Evolutionary conservation across 495 filamentous ascomycete genomes (phyloP).

Genomic region (Saxispiralis lemnorum): DNA sequence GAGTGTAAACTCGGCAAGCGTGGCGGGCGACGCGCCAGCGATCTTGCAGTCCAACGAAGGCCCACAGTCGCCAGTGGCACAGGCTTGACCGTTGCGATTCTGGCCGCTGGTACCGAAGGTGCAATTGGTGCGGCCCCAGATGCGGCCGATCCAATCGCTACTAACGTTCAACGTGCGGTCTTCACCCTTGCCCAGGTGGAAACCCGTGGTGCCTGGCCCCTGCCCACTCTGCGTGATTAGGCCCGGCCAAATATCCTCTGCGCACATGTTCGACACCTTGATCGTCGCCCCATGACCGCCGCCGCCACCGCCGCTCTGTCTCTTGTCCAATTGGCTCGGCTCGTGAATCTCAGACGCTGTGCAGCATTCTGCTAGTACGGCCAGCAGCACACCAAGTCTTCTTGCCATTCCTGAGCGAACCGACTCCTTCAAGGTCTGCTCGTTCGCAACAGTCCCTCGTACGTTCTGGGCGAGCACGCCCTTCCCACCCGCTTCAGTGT

Average conservation of each 20-base stretch:
- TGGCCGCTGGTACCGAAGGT: slow-evolving; percentile 44
- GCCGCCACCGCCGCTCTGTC: slow-evolving; percentile 7
- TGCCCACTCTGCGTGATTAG: slow-evolving; percentile 49
- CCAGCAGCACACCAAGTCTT: not conserved
- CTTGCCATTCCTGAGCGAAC: not conserved
- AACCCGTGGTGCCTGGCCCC: slow-evolving; percentile 43
- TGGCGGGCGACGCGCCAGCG: slow-evolving; percentile 46
- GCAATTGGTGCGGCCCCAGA: slow-evolving; percentile 74
- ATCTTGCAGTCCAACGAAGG: slow-evolving; percentile 45
- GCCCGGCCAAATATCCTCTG: slow-evolving; percentile 51
- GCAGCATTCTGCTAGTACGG: not conserved
- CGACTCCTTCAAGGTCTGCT: not conserved
- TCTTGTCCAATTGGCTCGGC: slow-evolving; percentile 2
- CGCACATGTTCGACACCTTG: slow-evolving; percentile 46
- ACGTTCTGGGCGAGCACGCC: not conserved
- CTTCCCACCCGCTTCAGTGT: not conserved
- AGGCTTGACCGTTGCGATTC: slow-evolving; percentile 37
- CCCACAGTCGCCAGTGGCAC: slow-evolving; percentile 56
- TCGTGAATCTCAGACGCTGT: slow-evolving; percentile 13
- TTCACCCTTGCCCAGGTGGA: slow-evolving; percentile 36
- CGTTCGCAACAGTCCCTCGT: not conserved
- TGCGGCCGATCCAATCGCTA: slow-evolving; percentile 55
- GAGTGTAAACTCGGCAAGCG: slow-evolving; percentile 61
- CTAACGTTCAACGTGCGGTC: slow-evolving; percentile 38
- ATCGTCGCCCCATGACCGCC: slow-evolving; percentile 16